Percentiles rank a stretch among this genome's conserved stretches.
Evolutionary conservation across 2,329 filamentous ascomycete species (phyloP).

Genomic region (Dryadomyces quercivorus): DNA sequence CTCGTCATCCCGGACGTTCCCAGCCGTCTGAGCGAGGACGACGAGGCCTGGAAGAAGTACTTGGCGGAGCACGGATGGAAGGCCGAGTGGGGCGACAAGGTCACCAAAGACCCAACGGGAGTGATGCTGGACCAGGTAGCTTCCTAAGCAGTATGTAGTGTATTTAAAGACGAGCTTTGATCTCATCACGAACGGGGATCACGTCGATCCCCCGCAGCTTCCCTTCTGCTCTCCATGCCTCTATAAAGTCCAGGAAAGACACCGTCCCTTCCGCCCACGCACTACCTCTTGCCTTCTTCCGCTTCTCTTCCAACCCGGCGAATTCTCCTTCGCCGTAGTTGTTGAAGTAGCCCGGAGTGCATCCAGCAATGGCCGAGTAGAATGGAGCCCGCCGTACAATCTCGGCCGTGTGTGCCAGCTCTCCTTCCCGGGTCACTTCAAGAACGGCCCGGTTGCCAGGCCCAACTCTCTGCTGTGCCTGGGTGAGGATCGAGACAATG

Average conservation of each 20-base stretch:
- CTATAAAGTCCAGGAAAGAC: not conserved
- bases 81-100: slow-evolving; percentile 20
- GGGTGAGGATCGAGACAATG: slow-evolving; percentile 4
- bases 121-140: slow-evolving; percentile 3
- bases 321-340: slow-evolving; percentile 4
- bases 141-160: not conserved
- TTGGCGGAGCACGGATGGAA: slow-evolving; percentile 29
- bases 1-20: slow-evolving; percentile 30
- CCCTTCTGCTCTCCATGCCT: no score
- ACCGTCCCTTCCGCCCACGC: not conserved
- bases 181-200: no score
- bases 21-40: slow-evolving; percentile 26
- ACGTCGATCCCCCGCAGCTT: no score
- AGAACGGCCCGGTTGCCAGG: not conserved
- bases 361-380: slow-evolving; percentile 2
- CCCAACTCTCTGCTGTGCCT: not conserved
- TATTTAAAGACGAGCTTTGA: not conserved
- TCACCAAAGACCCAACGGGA: slow-evolving; percentile 17
- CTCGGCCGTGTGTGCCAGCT: slow-evolving; percentile 6
- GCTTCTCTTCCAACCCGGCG: not conserved
- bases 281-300: not conserved
- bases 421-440: slow-evolving; percentile 8
- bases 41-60: slow-evolving; percentile 30
- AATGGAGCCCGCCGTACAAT: slow-evolving; percentile 2
- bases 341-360: slow-evolving; percentile 10